Conservation (phyloP, 306 rosid genomes). For the Vigna radiata region DNA sequence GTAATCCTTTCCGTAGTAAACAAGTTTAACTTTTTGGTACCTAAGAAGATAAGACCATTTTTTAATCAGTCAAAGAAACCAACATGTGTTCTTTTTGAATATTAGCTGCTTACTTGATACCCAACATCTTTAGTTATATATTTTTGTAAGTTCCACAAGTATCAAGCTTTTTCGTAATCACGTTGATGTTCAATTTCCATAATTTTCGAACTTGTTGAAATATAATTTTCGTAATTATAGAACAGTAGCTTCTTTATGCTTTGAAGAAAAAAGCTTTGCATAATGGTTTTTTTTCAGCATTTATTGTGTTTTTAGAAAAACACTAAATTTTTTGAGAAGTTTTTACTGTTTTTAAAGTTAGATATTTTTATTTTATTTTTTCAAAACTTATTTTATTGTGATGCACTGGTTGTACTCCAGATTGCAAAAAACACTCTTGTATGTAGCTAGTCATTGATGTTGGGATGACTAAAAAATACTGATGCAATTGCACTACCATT, state of each 20-base stretch:
- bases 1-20: slow-evolving; percentile 1
- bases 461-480: too few relatives aligned
- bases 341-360: not conserved
- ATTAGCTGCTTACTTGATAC: not conserved
- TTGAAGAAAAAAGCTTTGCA: not conserved
- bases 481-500: too few relatives aligned
- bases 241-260: not conserved
- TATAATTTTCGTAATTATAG: slow-evolving; percentile 1
- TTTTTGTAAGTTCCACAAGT: not conserved
- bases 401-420: too few relatives aligned
- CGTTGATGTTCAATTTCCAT: not conserved
- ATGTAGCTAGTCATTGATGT: too few relatives aligned
- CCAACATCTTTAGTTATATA: not conserved
- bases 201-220: not conserved
- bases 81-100: not conserved
- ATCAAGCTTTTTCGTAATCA: not conserved
- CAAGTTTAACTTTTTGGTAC: not conserved
- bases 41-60: not conserved
- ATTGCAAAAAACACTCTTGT: too few relatives aligned
- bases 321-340: not conserved
- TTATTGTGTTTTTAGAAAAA: not conserved
- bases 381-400: too few relatives aligned
- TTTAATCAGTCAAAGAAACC: not conserved
- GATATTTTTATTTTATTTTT: too few relatives aligned
- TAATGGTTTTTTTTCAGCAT: not conserved